These are phyloP conservation scores for Ilex aquifolium DNA, from an alignment of 257 asterid species.

Conservation along the genomic window DNA sequence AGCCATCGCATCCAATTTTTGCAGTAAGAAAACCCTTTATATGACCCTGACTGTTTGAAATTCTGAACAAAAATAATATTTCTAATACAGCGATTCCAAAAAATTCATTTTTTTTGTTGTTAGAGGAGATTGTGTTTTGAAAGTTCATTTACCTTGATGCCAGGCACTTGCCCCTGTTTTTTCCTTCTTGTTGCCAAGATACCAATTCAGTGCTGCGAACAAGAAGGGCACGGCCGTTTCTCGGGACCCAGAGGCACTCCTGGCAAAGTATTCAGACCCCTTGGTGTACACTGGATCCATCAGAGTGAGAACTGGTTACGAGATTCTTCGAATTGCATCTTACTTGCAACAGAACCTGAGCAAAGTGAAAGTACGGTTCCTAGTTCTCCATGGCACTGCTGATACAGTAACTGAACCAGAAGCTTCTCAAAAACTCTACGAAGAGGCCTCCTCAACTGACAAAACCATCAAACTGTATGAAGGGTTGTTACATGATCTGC, in stretches of 20 bases:
- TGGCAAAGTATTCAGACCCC: conserved; percentile 90
- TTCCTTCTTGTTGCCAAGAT: conserved; percentile 70
- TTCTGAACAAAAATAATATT: too few relatives aligned
- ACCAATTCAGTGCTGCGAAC: conserved; percentile 87
- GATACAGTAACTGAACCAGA: conserved; percentile 79
- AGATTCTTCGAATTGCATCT: conserved; percentile 54
- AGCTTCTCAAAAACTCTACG: conserved; percentile 65
- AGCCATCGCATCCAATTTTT: conserved; percentile 84
- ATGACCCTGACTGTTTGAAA: too few relatives aligned
- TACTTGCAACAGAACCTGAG: conserved; percentile 63
- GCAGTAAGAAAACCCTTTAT: conserved; percentile 31
- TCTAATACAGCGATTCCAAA: too few relatives aligned
- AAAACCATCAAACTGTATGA: conserved; percentile 58
- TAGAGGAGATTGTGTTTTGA: neutral
- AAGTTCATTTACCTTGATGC: neutral
- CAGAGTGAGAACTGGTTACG: conserved; percentile 80
- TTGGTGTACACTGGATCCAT: conserved; percentile 87
- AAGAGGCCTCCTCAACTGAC: conserved; percentile 72
- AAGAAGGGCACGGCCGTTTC: conserved; percentile 59
- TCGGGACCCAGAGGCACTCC: conserved; percentile 71
- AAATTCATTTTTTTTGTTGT: too few relatives aligned
- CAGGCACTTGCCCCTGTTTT: conserved; percentile 82
- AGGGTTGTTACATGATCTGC: conserved; percentile 81
- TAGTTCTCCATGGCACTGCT: conserved; percentile 78
- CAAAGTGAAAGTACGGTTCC: conserved; percentile 53